A percentile compares a stretch with the other conserved stretches of the same genome.
phyloP scores from a whole-genome alignment of 2,329 filamentous ascomycete species.

The Fusarium torreyae region DNA sequence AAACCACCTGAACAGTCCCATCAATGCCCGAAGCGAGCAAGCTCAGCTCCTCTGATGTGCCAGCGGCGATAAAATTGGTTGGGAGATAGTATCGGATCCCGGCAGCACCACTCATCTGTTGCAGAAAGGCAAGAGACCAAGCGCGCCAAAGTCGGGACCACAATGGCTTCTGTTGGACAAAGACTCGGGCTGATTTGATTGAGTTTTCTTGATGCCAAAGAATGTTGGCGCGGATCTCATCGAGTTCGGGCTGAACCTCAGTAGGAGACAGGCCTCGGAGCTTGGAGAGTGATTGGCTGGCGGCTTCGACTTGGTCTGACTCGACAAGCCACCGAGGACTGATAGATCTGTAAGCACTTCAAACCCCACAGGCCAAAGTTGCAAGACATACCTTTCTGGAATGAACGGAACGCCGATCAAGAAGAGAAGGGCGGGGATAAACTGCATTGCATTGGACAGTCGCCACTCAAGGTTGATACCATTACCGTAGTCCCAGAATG shows the following conservation, averaged over 20 bases:
- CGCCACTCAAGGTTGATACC: constrained; percentile 24
- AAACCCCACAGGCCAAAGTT: fast-evolving
- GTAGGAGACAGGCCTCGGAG: not conserved
- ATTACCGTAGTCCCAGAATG: constrained; percentile 23
- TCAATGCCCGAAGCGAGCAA: constrained; percentile 24
- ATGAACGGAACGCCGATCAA: constrained; percentile 17
- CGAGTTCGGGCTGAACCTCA: constrained; percentile 22
- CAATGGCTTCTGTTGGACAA: constrained; percentile 23
- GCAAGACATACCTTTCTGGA: constrained; percentile 12
- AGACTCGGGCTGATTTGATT: constrained; percentile 21
- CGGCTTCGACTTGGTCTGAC: constrained; percentile 23
- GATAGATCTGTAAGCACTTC: fast-evolving
- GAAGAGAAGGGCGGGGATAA: constrained; percentile 20
- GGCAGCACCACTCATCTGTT: constrained; percentile 28
- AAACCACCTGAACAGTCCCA: constrained; percentile 22
- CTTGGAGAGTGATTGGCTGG: constrained; percentile 10
- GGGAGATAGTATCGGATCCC: constrained; percentile 28
- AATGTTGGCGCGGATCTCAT: constrained; percentile 29
- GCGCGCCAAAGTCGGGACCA: constrained; percentile 29
- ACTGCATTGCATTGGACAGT: constrained; percentile 24
- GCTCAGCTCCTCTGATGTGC: constrained; percentile 22
- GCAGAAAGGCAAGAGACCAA: constrained; percentile 19
- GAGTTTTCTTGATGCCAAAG: constrained; percentile 30
- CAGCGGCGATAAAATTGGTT: constrained; percentile 21
- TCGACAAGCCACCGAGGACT: constrained; percentile 30